Conservation (phyloP, 306 rosid genomes). For the Canavalia gladiata region DNA sequence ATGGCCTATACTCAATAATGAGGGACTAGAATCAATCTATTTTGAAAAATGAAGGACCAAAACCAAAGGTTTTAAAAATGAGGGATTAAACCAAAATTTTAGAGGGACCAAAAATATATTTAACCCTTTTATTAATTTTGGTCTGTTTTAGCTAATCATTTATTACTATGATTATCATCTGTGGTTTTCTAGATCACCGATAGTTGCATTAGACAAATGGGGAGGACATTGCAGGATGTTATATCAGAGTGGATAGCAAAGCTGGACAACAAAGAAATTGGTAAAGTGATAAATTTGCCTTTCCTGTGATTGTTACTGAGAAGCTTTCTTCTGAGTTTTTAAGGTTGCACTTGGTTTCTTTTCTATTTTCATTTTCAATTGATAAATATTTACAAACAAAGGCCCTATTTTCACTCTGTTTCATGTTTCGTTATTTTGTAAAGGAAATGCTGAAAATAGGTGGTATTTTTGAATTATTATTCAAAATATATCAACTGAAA, state of each 20-base stretch:
- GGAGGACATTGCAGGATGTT: slow-evolving; percentile 84
- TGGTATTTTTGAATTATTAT: background rate
- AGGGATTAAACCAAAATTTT: no score
- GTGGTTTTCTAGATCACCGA: slow-evolving; percentile 70
- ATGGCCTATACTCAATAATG: no score
- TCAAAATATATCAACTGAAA: slow-evolving; percentile 9
- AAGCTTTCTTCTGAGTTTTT: slow-evolving; percentile 11
- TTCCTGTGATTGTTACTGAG: slow-evolving; percentile 27
- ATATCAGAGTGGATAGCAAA: slow-evolving; percentile 75
- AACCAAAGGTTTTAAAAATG: no score
- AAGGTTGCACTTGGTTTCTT: background rate
- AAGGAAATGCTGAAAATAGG: slow-evolving; percentile 11
- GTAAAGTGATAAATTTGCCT: slow-evolving; percentile 48
- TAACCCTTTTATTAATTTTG: background rate
- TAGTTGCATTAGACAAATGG: slow-evolving; percentile 81
- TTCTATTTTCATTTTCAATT: background rate
- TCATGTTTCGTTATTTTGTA: background rate
- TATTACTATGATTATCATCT: slow-evolving; percentile 21
- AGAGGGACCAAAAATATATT: no score
- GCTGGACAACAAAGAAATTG: slow-evolving; percentile 76
- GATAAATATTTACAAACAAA: background rate
- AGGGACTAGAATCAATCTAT: no score
- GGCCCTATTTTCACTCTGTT: background rate
- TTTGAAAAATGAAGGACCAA: no score
- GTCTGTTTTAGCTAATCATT: slow-evolving; percentile 27